Evolutionary conservation across 1,139 yeast genomes (phyloP).

Genomic region (Groenewaldozyma auringiensis): DNA sequence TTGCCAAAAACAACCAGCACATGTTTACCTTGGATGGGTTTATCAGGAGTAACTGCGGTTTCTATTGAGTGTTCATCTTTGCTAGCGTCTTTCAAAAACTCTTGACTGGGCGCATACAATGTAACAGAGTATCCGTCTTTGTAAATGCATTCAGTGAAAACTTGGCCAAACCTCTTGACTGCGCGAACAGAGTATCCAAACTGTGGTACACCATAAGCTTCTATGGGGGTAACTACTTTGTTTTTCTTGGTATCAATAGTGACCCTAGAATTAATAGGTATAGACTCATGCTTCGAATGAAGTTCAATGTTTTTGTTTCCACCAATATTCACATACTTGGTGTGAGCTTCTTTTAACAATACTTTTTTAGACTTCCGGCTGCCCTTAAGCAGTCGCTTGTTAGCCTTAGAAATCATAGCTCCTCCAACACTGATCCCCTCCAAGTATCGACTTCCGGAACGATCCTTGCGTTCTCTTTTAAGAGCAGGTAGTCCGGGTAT

Average conservation of each 20-base stretch:
- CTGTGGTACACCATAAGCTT: conserved; percentile 45
- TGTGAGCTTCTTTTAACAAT: conserved; percentile 30
- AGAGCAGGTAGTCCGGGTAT: conserved; percentile 69
- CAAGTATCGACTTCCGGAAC: conserved; percentile 27
- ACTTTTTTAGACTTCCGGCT: conserved; percentile 26
- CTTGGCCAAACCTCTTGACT: conserved; percentile 49
- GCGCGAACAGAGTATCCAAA: conserved; percentile 75
- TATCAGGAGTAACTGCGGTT: conserved; percentile 12
- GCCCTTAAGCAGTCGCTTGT: conserved; percentile 19
- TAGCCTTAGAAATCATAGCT: conserved; percentile 28
- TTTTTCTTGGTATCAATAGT: conserved; percentile 61
- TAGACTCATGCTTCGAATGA: conserved; percentile 41
- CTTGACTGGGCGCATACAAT: conserved; percentile 59
- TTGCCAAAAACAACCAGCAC: conserved; percentile 56
- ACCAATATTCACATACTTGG: conserved; percentile 75
- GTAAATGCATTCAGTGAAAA: conserved; percentile 64
- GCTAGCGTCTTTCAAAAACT: conserved; percentile 23
- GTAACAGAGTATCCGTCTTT: conserved; percentile 67
- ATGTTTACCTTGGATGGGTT: conserved; percentile 22
- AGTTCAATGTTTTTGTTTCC: conserved; percentile 49
- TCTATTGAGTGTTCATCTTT: conserved; percentile 10
- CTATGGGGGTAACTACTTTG: conserved; percentile 60
- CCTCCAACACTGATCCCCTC: conserved; percentile 66
- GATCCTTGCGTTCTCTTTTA: conserved; percentile 33
- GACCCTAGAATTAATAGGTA: conserved; percentile 74